Evolutionary conservation across 1,284 basidiomycete genomes (phyloP).

Genomic region (Ustanciosporium gigantosporum): DNA sequence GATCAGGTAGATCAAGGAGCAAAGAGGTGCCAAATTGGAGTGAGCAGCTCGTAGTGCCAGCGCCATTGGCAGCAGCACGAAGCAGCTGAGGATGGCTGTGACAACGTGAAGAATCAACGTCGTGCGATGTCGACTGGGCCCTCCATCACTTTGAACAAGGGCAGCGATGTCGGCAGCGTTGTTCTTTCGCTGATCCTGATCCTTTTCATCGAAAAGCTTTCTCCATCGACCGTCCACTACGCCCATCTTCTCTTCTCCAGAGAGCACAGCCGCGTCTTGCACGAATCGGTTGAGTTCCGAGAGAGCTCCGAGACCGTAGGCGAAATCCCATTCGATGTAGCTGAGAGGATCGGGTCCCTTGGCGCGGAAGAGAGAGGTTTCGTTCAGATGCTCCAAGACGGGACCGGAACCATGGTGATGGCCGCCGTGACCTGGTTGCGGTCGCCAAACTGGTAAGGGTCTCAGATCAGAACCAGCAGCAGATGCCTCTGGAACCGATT

Average conservation of each 20-base stretch:
- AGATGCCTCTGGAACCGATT: constrained; percentile 6
- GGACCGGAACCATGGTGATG: constrained; percentile 38
- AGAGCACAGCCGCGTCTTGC: constrained; percentile 19
- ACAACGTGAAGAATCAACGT: constrained; percentile 35
- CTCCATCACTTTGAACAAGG: constrained; percentile 4
- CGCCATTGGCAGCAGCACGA: constrained; percentile 49
- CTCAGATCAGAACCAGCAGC: constrained; percentile 9
- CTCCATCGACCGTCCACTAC: constrained; percentile 49
- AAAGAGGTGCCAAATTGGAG: constrained; percentile 44
- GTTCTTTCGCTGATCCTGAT: constrained; percentile 9
- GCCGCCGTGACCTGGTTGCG: constrained; percentile 17
- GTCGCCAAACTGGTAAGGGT: constrained; percentile 13
- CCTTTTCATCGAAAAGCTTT: constrained; percentile 46
- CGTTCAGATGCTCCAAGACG: constrained; percentile 37
- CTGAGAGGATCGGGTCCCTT: constrained; percentile 57
- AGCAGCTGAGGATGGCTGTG: constrained; percentile 46
- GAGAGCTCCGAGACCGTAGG: constrained; percentile 31
- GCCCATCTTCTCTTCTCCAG: constrained; percentile 40
- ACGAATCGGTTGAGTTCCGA: constrained; percentile 42
- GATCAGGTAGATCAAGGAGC: constrained; percentile 42
- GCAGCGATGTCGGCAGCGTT: constrained; percentile 41
- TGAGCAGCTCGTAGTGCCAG: constrained; percentile 47
- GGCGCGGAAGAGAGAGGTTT: constrained; percentile 44
- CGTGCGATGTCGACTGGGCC: constrained; percentile 29
- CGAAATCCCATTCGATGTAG: constrained; percentile 59